Conservation (phyloP, 169 alveolate species). For the Cyclospora cayetanensis region DNA sequence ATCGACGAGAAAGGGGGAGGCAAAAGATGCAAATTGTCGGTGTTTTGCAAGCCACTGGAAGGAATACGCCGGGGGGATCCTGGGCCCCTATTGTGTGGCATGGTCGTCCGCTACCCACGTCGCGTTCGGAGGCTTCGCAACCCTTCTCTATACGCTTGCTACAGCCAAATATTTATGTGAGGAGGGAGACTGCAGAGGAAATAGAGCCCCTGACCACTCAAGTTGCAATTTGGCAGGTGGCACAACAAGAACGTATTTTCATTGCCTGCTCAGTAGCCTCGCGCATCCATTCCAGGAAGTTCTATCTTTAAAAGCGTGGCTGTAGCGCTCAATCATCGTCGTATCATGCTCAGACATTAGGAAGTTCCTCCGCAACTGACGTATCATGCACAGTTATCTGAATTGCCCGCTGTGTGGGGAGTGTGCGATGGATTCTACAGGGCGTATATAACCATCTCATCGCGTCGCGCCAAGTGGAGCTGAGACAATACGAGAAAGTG, state of each 20-base stretch:
- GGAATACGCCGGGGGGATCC: constrained; percentile 21
- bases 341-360: no score
- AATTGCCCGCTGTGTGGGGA: no score
- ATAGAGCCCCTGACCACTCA: no score
- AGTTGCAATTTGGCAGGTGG: no score
- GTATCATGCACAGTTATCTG: no score
- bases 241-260: no score
- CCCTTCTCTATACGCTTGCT: constrained; percentile 44
- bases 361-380: no score
- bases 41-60: constrained; percentile 17
- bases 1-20: neutral
- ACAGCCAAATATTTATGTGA: constrained; percentile 43
- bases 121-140: neutral
- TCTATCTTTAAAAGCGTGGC: no score
- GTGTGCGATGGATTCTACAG: constrained; percentile 7
- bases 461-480: constrained; percentile 44
- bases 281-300: no score
- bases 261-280: no score
- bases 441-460: constrained; percentile 51
- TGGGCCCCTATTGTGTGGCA: constrained; percentile 55
- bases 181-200: neutral
- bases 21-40: constrained; percentile 40
- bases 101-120: neutral
- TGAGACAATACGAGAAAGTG: neutral
- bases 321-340: no score